Evolutionary conservation across 306 rosid species (phyloP).

Genomic region (Alnus rubra): DNA sequence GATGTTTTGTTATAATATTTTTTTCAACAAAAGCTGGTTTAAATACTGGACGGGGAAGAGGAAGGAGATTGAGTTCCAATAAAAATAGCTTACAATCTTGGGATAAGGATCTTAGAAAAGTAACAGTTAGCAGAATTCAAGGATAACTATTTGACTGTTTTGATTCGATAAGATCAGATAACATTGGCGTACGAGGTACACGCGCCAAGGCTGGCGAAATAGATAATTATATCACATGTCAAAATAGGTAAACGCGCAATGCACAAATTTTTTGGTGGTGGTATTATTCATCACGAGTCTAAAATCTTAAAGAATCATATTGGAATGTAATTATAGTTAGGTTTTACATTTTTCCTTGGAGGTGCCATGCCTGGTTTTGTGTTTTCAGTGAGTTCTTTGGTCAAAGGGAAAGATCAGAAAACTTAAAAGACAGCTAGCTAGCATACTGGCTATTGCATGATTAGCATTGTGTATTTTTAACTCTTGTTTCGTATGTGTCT

Average conservation of each 20-base stretch:
- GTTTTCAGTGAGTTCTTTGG: constrained; percentile 71
- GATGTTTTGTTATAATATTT: no score
- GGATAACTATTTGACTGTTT: not conserved
- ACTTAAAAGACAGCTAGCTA: constrained; percentile 92
- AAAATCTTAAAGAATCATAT: no score
- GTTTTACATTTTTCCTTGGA: constrained; percentile 62
- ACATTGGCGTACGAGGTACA: no score
- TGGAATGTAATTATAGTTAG: no score
- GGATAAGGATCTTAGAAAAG: not conserved
- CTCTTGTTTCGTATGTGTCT: not conserved
- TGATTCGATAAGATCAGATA: not conserved
- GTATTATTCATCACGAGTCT: no score
- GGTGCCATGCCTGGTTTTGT: constrained; percentile 85
- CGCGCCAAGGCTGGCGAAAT: no score
- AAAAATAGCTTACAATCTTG: not conserved
- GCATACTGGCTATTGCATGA: not conserved
- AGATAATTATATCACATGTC: no score
- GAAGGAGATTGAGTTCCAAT: not conserved
- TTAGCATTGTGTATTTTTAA: not conserved
- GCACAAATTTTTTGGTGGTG: no score
- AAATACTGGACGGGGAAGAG: not conserved
- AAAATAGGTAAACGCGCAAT: no score
- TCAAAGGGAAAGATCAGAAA: constrained; percentile 60
- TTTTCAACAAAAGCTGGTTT: not conserved
- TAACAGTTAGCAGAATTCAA: not conserved